Percentiles rank a stretch among this genome's conserved stretches.
phyloP scores from a whole-genome alignment of 176 grass and related monocot species.

The Tillandsia fasciculata region DNA sequence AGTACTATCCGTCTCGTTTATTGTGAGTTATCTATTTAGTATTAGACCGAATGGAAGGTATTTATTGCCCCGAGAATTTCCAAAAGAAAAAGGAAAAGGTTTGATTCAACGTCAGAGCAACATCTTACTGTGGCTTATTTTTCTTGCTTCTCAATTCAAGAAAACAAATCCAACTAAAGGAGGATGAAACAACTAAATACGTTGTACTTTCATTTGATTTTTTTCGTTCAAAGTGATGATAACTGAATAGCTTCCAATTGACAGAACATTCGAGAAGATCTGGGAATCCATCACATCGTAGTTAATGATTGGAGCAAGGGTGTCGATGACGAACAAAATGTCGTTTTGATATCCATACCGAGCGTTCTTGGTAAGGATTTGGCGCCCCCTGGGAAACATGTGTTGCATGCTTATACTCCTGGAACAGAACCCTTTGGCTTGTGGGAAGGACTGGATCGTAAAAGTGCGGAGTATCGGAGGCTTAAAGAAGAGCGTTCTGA shows the following conservation, averaged over 20 bases:
- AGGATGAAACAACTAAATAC: not conserved
- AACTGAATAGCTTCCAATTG: constrained; percentile 16
- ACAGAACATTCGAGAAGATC: constrained; percentile 58
- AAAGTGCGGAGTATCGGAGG: constrained; percentile 50
- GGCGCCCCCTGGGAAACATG: constrained; percentile 72
- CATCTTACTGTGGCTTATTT: too few relatives aligned
- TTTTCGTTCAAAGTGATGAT: not conserved
- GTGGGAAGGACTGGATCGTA: constrained; percentile 81
- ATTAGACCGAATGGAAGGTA: too few relatives aligned
- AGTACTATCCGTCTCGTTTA: too few relatives aligned
- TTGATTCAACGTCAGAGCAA: too few relatives aligned
- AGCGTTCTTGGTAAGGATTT: constrained; percentile 57
- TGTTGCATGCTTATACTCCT: constrained; percentile 90
- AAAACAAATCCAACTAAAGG: too few relatives aligned
- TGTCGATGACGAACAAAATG: constrained; percentile 75
- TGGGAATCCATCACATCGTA: constrained; percentile 94
- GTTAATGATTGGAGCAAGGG: constrained; percentile 82
- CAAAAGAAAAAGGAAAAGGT: too few relatives aligned
- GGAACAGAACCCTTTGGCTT: constrained; percentile 83
- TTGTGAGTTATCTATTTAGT: too few relatives aligned
- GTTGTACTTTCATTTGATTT: not conserved
- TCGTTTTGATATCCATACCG: constrained; percentile 83
- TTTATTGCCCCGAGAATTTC: too few relatives aligned
- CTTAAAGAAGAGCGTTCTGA: constrained; percentile 86
- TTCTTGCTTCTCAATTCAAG: too few relatives aligned